These are phyloP conservation scores for Teratosphaeriaceae sp. DNA, from an alignment of 2,329 filamentous ascomycete species.

Conservation along the genomic window DNA sequence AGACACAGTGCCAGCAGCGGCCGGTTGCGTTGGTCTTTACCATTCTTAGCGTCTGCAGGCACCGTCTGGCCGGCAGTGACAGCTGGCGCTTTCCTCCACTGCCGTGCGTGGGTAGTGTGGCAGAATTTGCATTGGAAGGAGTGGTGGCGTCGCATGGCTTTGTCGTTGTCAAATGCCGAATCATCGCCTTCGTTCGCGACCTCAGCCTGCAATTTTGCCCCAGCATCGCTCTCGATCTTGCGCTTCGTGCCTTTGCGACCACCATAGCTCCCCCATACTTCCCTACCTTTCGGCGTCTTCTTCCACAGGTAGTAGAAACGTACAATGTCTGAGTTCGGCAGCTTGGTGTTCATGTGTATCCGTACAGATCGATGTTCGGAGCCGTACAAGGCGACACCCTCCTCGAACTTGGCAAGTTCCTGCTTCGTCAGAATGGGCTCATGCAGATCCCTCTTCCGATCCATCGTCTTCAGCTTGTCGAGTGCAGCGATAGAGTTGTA, in stretches of 20 bases:
- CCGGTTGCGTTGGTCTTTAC: slow-evolving; percentile 69
- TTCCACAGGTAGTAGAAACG: slow-evolving; percentile 99
- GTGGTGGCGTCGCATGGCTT: slow-evolving; percentile 71
- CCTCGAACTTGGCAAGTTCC: slow-evolving; percentile 86
- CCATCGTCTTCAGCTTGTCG: slow-evolving; percentile 59
- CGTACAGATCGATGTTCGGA: slow-evolving; percentile 82
- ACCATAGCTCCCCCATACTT: slow-evolving; percentile 85
- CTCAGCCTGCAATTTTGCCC: slow-evolving; percentile 78
- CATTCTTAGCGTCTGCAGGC: slow-evolving; percentile 58
- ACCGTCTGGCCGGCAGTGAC: slow-evolving; percentile 65
- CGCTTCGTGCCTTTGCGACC: slow-evolving; percentile 89
- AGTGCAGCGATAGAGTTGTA: slow-evolving; percentile 69
- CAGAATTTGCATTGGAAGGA: slow-evolving; percentile 95
- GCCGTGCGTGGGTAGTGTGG: slow-evolving; percentile 66
- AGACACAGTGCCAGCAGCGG: slow-evolving; percentile 79
- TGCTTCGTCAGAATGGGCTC: slow-evolving; percentile 73
- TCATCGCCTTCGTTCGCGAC: slow-evolving; percentile 90
- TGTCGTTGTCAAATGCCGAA: slow-evolving; percentile 88
- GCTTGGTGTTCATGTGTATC: slow-evolving; percentile 70
- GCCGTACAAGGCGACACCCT: slow-evolving; percentile 81
- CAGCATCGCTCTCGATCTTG: slow-evolving; percentile 52
- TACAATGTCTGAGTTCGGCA: slow-evolving; percentile 72
- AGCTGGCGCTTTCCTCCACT: slow-evolving; percentile 86
- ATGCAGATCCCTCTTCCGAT: slow-evolving; percentile 66
- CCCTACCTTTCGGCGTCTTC: slow-evolving; percentile 75